phyloP scores from a whole-genome alignment of 306 rosid species.

The Echinosophora koreensis region DNA sequence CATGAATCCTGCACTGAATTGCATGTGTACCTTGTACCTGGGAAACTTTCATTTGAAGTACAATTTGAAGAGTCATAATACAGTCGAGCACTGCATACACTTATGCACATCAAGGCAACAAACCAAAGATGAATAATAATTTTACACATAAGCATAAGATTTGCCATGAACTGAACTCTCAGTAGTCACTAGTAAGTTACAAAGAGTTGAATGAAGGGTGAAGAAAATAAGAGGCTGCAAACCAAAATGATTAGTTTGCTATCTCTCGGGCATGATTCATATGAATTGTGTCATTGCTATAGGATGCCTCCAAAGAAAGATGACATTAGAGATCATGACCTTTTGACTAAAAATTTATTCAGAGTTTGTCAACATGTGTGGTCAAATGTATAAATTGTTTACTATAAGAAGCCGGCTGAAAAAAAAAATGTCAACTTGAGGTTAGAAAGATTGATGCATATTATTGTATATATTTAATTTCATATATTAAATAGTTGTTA shows the following conservation, averaged over 20 bases:
- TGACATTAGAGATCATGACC: slow-evolving; percentile 39
- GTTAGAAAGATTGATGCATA: slow-evolving; percentile 22
- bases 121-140: slow-evolving; percentile 55
- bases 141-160: slow-evolving; percentile 14
- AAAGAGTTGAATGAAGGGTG: neutral
- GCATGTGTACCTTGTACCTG: slow-evolving; percentile 67
- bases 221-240: slow-evolving; percentile 19
- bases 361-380: slow-evolving; percentile 19
- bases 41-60: slow-evolving; percentile 24
- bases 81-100: slow-evolving; percentile 52
- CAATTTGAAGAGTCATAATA: slow-evolving; percentile 56
- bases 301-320: slow-evolving; percentile 31
- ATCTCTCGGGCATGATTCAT: slow-evolving; percentile 17
- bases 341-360: slow-evolving; percentile 23
- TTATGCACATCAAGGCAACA: slow-evolving; percentile 51
- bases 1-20: slow-evolving; percentile 57
- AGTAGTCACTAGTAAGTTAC: neutral
- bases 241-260: slow-evolving; percentile 25
- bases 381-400: slow-evolving; percentile 29
- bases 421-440: slow-evolving; percentile 40
- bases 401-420: slow-evolving; percentile 54
- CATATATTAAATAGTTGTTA: neutral
- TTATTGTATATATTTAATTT: neutral
- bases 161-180: neutral
- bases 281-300: slow-evolving; percentile 20